Conservation (phyloP, 164 flowering plant species). For the Magnolia sinica region DNA sequence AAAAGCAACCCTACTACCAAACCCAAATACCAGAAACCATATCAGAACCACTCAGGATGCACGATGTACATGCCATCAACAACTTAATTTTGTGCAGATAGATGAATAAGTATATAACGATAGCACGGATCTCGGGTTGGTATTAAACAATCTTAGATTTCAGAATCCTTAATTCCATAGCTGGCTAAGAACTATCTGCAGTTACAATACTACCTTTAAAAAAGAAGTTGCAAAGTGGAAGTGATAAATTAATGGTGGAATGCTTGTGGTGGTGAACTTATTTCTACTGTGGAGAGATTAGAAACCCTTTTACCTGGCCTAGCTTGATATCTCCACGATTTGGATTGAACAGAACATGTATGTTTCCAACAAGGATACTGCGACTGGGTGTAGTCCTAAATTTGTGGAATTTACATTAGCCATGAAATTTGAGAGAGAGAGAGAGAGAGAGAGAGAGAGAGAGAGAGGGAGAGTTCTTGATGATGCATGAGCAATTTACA, state of each 20-base stretch:
- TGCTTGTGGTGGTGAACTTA: not conserved
- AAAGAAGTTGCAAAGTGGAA: not conserved
- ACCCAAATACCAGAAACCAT: no score
- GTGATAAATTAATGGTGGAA: not conserved
- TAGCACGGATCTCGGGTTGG: no score
- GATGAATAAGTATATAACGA: no score
- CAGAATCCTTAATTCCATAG: no score
- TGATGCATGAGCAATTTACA: not conserved
- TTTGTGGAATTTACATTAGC: not conserved
- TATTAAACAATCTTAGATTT: no score
- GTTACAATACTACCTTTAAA: not conserved
- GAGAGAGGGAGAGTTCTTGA: constrained; percentile 1
- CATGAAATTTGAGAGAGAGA: constrained; percentile 5
- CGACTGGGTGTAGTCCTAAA: constrained; percentile 36
- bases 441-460: constrained; percentile 6
- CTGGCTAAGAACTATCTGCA: not conserved
- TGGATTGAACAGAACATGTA: constrained; percentile 83
- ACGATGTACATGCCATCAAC: no score
- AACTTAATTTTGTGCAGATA: no score
- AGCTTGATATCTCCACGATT: constrained; percentile 91
- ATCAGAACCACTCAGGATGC: no score
- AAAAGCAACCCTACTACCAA: no score
- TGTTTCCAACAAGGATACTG: constrained; percentile 69
- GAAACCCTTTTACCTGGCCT: constrained; percentile 63
- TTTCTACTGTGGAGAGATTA: not conserved